Evolutionary conservation across 2,329 filamentous ascomycete species (phyloP).

Genomic region (Lithohypha guttulata): DNA sequence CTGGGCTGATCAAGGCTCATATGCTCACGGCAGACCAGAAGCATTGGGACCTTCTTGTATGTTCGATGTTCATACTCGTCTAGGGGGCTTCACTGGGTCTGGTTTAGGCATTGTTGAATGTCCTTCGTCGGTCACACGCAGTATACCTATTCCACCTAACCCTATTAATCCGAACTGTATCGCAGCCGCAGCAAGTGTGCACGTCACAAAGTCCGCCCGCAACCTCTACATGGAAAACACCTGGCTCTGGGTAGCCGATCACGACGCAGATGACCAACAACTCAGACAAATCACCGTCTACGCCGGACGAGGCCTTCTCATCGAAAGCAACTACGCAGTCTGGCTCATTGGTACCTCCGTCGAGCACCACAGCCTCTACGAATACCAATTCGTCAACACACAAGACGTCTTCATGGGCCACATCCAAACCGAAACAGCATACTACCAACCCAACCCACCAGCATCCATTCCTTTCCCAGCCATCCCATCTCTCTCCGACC

Average conservation of each 20-base stretch:
- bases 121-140: slow-evolving; percentile 29
- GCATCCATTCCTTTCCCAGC: slow-evolving; percentile 26
- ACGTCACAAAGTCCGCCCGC: slow-evolving; percentile 26
- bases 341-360: slow-evolving; percentile 39
- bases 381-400: slow-evolving; percentile 37
- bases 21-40: slow-evolving; percentile 3
- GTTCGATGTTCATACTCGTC: slow-evolving; percentile 45
- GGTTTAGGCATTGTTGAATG: slow-evolving; percentile 34
- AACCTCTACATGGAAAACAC: slow-evolving; percentile 40
- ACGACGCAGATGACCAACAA: slow-evolving; percentile 42
- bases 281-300: slow-evolving; percentile 44
- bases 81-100: slow-evolving; percentile 43
- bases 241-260: slow-evolving; percentile 45
- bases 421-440: slow-evolving; percentile 32
- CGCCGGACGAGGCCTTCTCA: slow-evolving; percentile 41
- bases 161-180: slow-evolving; percentile 21
- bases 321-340: slow-evolving; percentile 35
- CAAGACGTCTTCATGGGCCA: slow-evolving; percentile 33
- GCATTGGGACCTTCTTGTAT: slow-evolving; percentile 34
- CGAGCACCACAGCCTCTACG: slow-evolving; percentile 39
- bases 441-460: slow-evolving; percentile 31
- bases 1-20: slow-evolving; percentile 3
- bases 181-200: slow-evolving; percentile 30
- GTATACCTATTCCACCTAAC: slow-evolving; percentile 21
- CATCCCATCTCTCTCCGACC: slow-evolving; percentile 27